Evolutionary conservation across 169 alveolate genomes (phyloP), one percentile per base, ranked within the genome.

Genomic region (Cryptosporidium sp.): DNA sequence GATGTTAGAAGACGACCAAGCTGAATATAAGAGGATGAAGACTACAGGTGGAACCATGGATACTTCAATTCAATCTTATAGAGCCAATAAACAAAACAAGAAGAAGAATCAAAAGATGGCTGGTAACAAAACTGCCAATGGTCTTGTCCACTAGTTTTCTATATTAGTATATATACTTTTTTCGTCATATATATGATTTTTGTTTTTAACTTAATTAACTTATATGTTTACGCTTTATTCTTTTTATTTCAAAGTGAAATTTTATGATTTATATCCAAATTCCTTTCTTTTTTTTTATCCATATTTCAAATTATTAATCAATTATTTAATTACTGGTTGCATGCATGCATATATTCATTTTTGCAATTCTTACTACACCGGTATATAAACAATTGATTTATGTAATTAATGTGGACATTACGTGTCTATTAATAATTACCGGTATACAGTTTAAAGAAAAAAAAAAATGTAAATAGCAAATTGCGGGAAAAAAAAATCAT

Each of bases 21-120:
- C 48, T 45, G 93, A 91, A 45, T 91, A 91, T 75, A 91, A 91
- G 44, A 85, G 51, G 75, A 86, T 91, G 92, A 91, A 91, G 69
- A 91, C 93, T 23, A 91, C 92, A 1, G 92, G 93, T 1, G 93
- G 92, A 56, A 85, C 92, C 7, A 91, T 91, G 93, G 93, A 91
- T 73, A 91, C 93, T 45, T 91, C 93, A 14, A 52, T 91, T 18
- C 71, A 70, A 58, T 61, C 91, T 56, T 91, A 91, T 39, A 70
- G 93, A 18, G 85, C 93, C n/a, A 70, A 72, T 45, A 91, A 91
- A 58, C 39, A 72, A 44, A 37, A 31, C 48, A 91, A 91, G 85
- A 91, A 91, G 70, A 48, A 44, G 9, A 80, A 80, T 62, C 44
- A 51, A 53, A 68, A 85, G 18, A 71, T 85, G 93, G 93, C 85